Evolutionary conservation across 164 flowering plant species (phyloP).

Genomic region (Magnolia changhungtana): DNA sequence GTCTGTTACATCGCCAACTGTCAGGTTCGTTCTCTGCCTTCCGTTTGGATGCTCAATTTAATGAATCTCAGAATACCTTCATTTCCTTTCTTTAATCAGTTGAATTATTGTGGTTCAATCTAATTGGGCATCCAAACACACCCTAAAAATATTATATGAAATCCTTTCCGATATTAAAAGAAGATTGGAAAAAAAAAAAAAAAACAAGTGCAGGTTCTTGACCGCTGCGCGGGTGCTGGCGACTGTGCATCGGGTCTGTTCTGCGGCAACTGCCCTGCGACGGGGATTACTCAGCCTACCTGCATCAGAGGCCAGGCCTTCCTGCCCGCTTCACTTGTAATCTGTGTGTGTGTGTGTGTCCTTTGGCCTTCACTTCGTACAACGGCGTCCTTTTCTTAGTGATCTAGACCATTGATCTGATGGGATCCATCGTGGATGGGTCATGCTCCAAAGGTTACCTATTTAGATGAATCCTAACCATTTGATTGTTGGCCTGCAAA

Average conservation of each 20-base stretch:
- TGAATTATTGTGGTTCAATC: neutral
- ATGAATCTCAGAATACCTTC: neutral
- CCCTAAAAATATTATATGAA: neutral
- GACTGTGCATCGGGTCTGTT: conserved; percentile 80
- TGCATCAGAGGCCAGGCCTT: conserved; percentile 82
- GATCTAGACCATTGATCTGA: neutral
- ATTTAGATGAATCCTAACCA: neutral
- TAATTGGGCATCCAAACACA: neutral
- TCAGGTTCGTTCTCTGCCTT: conserved; percentile 39
- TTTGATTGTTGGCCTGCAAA: neutral
- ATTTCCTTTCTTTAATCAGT: neutral
- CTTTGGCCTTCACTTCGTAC: neutral
- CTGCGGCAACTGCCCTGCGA: conserved; percentile 84
- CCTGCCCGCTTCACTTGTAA: conserved; percentile 67
- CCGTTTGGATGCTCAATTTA: neutral
- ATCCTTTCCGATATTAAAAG: neutral
- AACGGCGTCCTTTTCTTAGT: no score
- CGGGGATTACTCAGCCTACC: conserved; percentile 53
- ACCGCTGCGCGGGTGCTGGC: conserved; percentile 52
- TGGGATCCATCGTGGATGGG: neutral
- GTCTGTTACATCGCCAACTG: conserved; percentile 63
- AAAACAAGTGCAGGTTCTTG: conserved; percentile 45
- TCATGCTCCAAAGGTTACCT: neutral
- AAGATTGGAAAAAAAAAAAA: neutral
- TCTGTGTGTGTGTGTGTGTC: no score